These are phyloP conservation scores for Eutrema heterophyllum DNA, from an alignment of 345 rosid species.

Conservation along the genomic window DNA sequence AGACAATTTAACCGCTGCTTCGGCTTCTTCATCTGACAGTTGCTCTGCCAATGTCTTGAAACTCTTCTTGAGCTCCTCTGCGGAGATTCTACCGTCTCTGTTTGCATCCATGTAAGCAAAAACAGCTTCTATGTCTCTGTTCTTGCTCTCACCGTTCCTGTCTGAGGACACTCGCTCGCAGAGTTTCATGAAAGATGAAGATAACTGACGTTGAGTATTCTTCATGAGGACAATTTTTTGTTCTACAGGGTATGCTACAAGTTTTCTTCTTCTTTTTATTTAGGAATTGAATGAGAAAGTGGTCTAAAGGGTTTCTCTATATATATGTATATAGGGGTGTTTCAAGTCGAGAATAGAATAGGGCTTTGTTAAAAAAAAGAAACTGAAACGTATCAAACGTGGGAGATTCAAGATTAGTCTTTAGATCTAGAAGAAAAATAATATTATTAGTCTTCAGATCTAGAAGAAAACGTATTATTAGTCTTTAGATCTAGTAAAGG, in stretches of 20 bases:
- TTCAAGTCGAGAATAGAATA: neutral
- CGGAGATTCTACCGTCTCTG: slow-evolving; percentile 56
- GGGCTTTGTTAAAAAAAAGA: neutral
- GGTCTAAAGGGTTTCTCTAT: neutral
- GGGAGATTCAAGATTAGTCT: slow-evolving; percentile 8
- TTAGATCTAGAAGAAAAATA: slow-evolving; percentile 12
- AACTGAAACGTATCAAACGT: slow-evolving; percentile 16
- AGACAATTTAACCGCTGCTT: slow-evolving; percentile 39
- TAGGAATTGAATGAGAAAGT: slow-evolving; percentile 15
- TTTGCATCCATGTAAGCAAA: slow-evolving; percentile 57
- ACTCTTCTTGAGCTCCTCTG: slow-evolving; percentile 49
- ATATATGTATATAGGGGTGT: slow-evolving; percentile 9
- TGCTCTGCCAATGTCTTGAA: slow-evolving; percentile 41
- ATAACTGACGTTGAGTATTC: slow-evolving; percentile 27
- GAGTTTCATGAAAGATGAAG: slow-evolving; percentile 29
- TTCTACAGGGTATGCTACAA: neutral
- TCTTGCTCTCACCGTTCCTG: neutral
- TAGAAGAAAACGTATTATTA: slow-evolving; percentile 6
- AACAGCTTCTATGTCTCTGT: slow-evolving; percentile 31
- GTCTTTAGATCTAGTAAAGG: slow-evolving; percentile 3
- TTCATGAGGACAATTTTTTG: neutral
- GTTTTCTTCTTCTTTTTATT: neutral
- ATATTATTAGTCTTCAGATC: slow-evolving; percentile 8
- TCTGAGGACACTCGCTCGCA: slow-evolving; percentile 4
- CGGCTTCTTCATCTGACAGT: slow-evolving; percentile 50